Base-by-base conservation (phyloP, 345 rosid genomes). In the Limnanthes douglasii region DNA sequence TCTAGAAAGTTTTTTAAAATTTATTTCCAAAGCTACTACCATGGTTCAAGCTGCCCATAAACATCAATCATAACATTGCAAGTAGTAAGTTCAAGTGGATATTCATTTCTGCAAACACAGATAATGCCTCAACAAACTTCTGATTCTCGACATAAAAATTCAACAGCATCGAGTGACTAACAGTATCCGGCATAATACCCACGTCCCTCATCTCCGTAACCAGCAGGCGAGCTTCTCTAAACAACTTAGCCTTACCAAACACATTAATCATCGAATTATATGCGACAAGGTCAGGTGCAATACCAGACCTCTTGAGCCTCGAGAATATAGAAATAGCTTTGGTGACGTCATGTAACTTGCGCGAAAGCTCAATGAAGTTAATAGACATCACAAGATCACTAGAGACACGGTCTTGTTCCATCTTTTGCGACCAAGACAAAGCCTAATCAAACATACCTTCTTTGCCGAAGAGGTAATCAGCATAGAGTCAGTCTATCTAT, bases 11-110 rank as follows among this genome's bases (percentile, higher is more conserved):
- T n/a, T n/a, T n/a, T n/a, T n/a, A n/a, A n/a, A n/a, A n/a, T n/a
- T n/a, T n/a, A n/a, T n/a, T n/a, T n/a, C n/a, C n/a, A n/a, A n/a
- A n/a, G n/a, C n/a, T n/a, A n/a, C n/a, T n/a, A n/a, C n/a, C n/a
- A n/a, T n/a, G n/a, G n/a, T n/a, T 79, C 93, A 5, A 88, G 82
- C 61, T 83, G 93, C 48, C 97, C 95, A 51, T 88, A 88, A 48
- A 72, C 93, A 76, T 78, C 93, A 8, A 83, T 69, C 95, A 88
- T 81, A 18, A 88, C 56, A 56, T 88, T 79, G 33, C 95, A 83
- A 9, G 84, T 73, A 0, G 73, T 88, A 28, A 83, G 78, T 68
- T 88, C 90, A 46, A 65, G 60, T 0, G 61, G 48, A 28, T 90
- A 83, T 68, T 88, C 95, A 78, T 88, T 61, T 88, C 93, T 0